Conservation (phyloP, 139 green algal genomes). For the Coelastrella sp. region DNA sequence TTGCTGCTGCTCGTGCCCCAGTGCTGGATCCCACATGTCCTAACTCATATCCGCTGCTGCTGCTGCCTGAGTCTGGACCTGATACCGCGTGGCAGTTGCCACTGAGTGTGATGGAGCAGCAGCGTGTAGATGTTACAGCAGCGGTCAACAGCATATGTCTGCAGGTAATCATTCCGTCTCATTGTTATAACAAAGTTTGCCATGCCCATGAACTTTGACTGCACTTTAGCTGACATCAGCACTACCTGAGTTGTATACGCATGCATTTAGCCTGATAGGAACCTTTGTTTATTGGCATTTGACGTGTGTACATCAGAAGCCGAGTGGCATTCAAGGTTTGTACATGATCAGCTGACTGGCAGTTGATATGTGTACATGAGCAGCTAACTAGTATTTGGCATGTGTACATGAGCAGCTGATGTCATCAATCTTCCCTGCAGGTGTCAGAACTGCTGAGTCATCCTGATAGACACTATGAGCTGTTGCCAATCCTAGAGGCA, state of each 20-base stretch:
- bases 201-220: too few species aligned
- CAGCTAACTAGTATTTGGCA: not conserved
- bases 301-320: too few species aligned
- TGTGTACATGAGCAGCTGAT: not conserved
- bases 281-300: too few species aligned
- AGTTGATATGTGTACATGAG: too few species aligned
- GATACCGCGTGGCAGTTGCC: slow-evolving; percentile 2
- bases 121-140: slow-evolving; percentile 47
- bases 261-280: too few species aligned
- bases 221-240: too few species aligned
- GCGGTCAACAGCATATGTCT: slow-evolving; percentile 41
- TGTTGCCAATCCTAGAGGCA: slow-evolving; percentile 59
- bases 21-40: slow-evolving; percentile 36
- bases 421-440: not conserved
- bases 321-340: too few species aligned
- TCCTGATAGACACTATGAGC: slow-evolving; percentile 48
- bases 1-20: not conserved
- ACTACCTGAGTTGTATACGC: too few species aligned
- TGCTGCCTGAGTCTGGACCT: not conserved
- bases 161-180: too few species aligned
- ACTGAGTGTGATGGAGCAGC: not conserved
- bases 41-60: slow-evolving; percentile 41
- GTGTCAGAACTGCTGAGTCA: slow-evolving; percentile 47
- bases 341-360: too few species aligned
- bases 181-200: too few species aligned